Evolutionary conservation across 176 grass and related monocot species (phyloP), one percentile per base, ranked within the genome.

Genomic region (Triticum urartu): DNA sequence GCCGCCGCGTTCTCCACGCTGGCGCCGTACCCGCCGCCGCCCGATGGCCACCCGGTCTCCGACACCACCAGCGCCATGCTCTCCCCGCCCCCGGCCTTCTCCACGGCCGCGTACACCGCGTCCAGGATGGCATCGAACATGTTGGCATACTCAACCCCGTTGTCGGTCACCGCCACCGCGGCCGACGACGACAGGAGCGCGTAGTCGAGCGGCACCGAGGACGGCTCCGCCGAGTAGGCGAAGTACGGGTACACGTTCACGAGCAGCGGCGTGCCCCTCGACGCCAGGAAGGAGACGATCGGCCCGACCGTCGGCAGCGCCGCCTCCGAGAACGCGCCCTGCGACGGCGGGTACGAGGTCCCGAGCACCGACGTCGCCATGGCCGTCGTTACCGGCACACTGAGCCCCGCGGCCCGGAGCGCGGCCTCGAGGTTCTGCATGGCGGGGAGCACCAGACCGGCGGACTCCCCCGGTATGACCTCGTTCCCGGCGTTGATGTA

Each of bases 41-140:
- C 91, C 13, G 95, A 98, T n/a, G 95, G 95, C 95, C 95, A 98
- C 13, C 95, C 95, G 6, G 93, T 95, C 85, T 98, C 95, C 40
- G 95, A 93, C 24, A 98, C 95, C 56, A 98, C 93, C 33, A 95
- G 45, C 5, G 87, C 79, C 48, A 91, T 6, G 7, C 64, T 64
- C 28, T 9, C 11, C 45, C 85, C 89, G 10, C 91, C 89, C 2
- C 91, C 93, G 6, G 76, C 87, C 78, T 90, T 91, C 86, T 90
- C 95, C 81, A 98, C 32, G 4, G 95, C 95, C 2, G 93, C 89
- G 81, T 98, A 35, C 52, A 91, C 83, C 1, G 93, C 90, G 86
- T 98, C 95, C 5, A 95, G 43, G 28, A 94, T 98, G 17, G 95
- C 93, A 60, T 98, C 95, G 84, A 98, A 98, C 84, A 98, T 91